Base-by-base conservation (phyloP, 73 alveolate species). In the Paramecium pentaurelia region DNA sequence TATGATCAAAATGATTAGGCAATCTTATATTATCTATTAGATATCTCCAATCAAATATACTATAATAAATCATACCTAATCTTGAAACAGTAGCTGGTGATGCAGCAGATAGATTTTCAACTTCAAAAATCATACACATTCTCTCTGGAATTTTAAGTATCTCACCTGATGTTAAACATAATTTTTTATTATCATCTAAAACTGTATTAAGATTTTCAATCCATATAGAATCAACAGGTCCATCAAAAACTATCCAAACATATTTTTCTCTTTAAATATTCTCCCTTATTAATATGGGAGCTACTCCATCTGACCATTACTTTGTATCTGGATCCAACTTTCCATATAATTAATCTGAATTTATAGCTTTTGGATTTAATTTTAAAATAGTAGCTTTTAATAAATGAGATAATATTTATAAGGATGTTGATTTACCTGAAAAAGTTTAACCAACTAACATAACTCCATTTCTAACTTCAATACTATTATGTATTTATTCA, bases 151-250 rank as follows among this genome's bases (percentile, higher is more conserved):
- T 95, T 71, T 98, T 96, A 70, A 98, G 97, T 86, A 99, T 98
- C 93, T 98, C 99, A 60, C 99, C 99, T 87, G 98, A 96, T 92
- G 98, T 98, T 49, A 98, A 93, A 28, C 99, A 97, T 28, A 99
- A 95, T 88, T 98, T 92, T 92, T 94, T 98, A 93, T 98, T 96
- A 77, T 97, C 99, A 95, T 98, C 99, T 18, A 97, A 92, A 86
- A 97, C 98, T 28, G 99, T 97, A 94, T 97, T 97, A 98, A 99
- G 95, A 92, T 99, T 96, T 95, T 99, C 99, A 77, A 99, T 99
- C 99, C 99, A 99, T 88, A 98, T 97, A 16, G 99, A 98, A 94
- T 99, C 99, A 9, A 99, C 99, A 4, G 99, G 99, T 8, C 99
- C 99, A 93, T 98, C 99, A 64, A 98, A 96, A 16, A 99, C 96